Evolutionary conservation across 768 basidiomycete species (phyloP).

Genomic region (Leccinellum luteum): DNA sequence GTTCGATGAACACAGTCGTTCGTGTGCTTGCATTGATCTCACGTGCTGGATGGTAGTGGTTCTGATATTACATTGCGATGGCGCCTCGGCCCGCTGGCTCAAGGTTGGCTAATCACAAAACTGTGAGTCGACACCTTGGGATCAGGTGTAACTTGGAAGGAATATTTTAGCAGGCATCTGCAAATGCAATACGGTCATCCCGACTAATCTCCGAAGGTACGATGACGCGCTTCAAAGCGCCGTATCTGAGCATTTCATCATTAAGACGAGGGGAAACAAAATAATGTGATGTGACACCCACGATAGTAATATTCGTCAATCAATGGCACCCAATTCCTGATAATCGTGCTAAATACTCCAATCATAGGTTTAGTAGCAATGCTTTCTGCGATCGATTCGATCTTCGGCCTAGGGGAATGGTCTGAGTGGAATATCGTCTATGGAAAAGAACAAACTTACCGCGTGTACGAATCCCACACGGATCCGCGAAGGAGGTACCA

Average conservation of each 20-base stretch:
- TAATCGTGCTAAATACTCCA: slow-evolving; percentile 63
- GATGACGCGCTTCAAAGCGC: slow-evolving; percentile 37
- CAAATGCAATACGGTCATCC: slow-evolving; percentile 1
- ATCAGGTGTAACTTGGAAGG: background rate
- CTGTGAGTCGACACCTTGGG: background rate
- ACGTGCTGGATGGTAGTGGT: background rate
- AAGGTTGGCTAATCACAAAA: background rate
- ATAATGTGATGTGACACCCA: slow-evolving; percentile 36
- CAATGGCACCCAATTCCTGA: slow-evolving; percentile 85
- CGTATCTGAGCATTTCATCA: slow-evolving; percentile 33
- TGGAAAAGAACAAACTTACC: slow-evolving; percentile 39
- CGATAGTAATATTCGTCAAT: slow-evolving; percentile 93
- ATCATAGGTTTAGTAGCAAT: slow-evolving; percentile 60
- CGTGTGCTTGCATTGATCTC: slow-evolving; percentile 1
- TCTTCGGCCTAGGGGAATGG: slow-evolving; percentile 55
- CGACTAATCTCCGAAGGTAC: slow-evolving; percentile 1
- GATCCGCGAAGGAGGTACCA: slow-evolving; percentile 87
- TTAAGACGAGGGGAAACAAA: background rate
- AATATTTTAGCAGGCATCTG: background rate
- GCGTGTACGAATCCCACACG: slow-evolving; percentile 78
- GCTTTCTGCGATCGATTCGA: slow-evolving; percentile 59
- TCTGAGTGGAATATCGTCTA: background rate
- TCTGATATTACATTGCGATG: background rate
- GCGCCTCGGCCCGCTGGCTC: background rate
- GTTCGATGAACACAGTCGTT: background rate